Evolutionary conservation across 2,329 filamentous ascomycete genomes (phyloP).

Genomic region (Xylaria sp.): DNA sequence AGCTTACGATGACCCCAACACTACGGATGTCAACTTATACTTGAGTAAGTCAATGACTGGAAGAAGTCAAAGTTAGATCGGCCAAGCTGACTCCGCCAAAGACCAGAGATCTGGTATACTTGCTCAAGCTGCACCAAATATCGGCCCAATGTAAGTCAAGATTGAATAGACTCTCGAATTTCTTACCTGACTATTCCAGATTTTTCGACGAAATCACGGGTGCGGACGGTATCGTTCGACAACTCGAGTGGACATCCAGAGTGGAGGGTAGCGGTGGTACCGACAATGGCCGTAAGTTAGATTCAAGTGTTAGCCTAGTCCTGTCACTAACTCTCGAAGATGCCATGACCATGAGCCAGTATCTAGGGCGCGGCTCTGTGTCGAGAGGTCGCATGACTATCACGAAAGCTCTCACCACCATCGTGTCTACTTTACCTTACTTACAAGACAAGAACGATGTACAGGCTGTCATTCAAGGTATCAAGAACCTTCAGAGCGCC

Average conservation of each 20-base stretch:
- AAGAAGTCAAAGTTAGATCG: neutral
- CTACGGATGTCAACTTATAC: constrained; percentile 56
- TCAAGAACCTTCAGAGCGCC: constrained; percentile 68
- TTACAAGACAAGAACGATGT: constrained; percentile 68
- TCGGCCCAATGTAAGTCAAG: constrained; percentile 63
- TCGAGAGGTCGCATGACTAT: constrained; percentile 71
- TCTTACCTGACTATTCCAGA: constrained; percentile 37
- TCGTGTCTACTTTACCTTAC: constrained; percentile 69
- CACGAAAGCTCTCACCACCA: constrained; percentile 65
- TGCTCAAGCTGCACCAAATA: constrained; percentile 72
- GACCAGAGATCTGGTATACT: constrained; percentile 66
- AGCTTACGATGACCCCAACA: constrained; percentile 63
- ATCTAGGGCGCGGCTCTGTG: constrained; percentile 72
- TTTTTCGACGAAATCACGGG: constrained; percentile 68
- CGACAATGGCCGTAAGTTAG: constrained; percentile 48
- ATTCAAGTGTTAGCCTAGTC: neutral
- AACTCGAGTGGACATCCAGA: constrained; percentile 73
- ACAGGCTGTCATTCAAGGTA: constrained; percentile 70
- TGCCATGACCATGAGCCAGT: constrained; percentile 65
- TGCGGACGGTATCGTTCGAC: constrained; percentile 68
- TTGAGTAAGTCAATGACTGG: constrained; percentile 49
- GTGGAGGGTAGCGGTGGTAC: constrained; percentile 65
- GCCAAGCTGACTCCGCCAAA: constrained; percentile 30
- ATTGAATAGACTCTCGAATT: neutral
- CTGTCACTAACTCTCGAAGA: constrained; percentile 46